phyloP scores from a whole-genome alignment of 2,329 filamentous ascomycete genomes.

The Neodidymelliopsis sp. region DNA sequence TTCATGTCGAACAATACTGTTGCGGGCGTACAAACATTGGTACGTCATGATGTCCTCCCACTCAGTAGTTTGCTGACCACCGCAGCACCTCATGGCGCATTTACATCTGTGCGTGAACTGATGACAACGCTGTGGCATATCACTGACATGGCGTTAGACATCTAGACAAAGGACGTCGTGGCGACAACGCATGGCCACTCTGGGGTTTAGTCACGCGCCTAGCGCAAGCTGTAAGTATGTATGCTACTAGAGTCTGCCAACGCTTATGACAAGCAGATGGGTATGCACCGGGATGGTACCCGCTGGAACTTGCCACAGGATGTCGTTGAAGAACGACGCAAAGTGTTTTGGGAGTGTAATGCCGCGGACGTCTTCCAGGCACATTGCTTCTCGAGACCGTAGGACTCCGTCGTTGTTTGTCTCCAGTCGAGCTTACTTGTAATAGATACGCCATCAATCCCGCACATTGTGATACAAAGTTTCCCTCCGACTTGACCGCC shows the following conservation, averaged over 20 bases:
- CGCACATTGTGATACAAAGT: conserved; percentile 1
- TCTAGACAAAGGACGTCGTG: conserved; percentile 2
- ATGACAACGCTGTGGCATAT: not conserved
- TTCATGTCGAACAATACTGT: conserved; percentile 9
- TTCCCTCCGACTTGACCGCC: not conserved
- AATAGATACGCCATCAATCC: not conserved
- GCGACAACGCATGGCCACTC: conserved; percentile 9
- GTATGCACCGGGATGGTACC: conserved; percentile 8
- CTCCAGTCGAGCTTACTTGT: not conserved
- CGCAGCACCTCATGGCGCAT: not conserved
- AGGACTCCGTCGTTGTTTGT: not conserved
- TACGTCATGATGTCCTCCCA: not conserved
- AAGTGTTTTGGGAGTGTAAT: conserved; percentile 13
- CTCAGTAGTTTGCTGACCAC: not conserved
- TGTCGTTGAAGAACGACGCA: conserved; percentile 8
- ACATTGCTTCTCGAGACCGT: conserved; percentile 12
- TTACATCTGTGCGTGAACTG: not conserved
- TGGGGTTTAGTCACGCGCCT: conserved; percentile 10
- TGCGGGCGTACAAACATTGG: conserved; percentile 8
- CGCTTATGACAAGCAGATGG: conserved; percentile 2
- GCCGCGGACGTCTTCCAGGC: conserved; percentile 10
- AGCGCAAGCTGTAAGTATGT: conserved; percentile 6
- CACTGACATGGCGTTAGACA: not conserved
- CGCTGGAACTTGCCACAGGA: conserved; percentile 10
- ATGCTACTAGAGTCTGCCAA: not conserved